Percentiles rank a stretch among this genome's conserved stretches.
phyloP scores from a whole-genome alignment of 345 rosid species.

The Dovyalis caffra region DNA sequence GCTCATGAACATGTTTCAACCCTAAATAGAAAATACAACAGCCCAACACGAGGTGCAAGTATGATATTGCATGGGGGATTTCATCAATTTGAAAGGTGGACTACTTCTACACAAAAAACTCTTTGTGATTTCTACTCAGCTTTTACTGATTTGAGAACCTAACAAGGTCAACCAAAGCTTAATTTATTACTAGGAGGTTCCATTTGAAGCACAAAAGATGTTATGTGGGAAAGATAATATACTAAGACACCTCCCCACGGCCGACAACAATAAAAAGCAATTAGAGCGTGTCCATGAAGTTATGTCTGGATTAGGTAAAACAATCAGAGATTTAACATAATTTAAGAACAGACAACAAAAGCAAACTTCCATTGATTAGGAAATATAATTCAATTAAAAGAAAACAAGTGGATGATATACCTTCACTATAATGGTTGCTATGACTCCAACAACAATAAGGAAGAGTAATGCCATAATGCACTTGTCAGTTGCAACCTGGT shows the following conservation, averaged over 20 bases:
- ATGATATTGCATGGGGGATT: background rate
- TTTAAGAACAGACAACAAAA: background rate
- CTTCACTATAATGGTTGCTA: constrained; percentile 90
- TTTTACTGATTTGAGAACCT: background rate
- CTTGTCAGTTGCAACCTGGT: constrained; percentile 90
- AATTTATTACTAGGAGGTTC: background rate
- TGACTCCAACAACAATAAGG: constrained; percentile 79
- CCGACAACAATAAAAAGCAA: background rate
- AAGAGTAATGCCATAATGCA: constrained; percentile 82
- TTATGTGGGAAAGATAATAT: background rate
- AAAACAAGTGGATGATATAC: constrained; percentile 26
- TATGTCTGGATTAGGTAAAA: background rate
- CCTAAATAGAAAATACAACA: background rate
- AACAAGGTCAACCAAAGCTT: background rate
- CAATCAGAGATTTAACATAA: background rate
- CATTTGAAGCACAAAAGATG: background rate
- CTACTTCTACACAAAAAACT: background rate
- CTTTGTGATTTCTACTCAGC: background rate
- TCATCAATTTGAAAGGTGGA: background rate
- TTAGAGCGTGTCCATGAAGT: background rate
- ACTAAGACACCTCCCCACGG: background rate
- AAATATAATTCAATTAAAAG: background rate
- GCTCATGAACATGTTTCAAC: background rate
- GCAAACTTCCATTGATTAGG: background rate
- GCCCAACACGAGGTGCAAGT: background rate